phyloP scores from a whole-genome alignment of 2,329 filamentous ascomycete species.

The Alternaria incomplexa region DNA sequence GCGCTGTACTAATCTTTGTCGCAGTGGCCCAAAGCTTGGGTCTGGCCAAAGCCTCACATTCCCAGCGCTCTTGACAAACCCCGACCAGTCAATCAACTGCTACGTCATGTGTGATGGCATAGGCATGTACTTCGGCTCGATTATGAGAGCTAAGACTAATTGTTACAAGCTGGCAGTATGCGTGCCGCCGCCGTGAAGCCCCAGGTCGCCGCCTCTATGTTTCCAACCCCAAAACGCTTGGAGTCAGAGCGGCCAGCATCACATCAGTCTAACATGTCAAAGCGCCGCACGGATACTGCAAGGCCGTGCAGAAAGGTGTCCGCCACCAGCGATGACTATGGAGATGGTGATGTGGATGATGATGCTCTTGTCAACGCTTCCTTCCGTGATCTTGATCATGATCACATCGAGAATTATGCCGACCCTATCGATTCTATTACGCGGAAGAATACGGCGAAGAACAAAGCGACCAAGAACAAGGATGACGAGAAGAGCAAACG shows the following conservation, averaged over 20 bases:
- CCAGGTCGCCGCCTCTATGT: slow-evolving; percentile 55
- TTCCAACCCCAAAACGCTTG: slow-evolving; percentile 40
- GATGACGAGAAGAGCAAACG: background rate
- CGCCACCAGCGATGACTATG: slow-evolving; percentile 56
- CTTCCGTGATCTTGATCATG: slow-evolving; percentile 50
- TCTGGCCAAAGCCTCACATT: slow-evolving; percentile 67
- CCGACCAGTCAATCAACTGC: slow-evolving; percentile 67
- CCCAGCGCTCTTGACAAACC: slow-evolving; percentile 60
- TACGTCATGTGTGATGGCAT: slow-evolving; percentile 86
- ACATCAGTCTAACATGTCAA: slow-evolving; percentile 38
- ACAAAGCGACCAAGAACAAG: slow-evolving; percentile 15
- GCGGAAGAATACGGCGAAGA: slow-evolving; percentile 28
- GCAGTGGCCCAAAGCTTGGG: slow-evolving; percentile 70
- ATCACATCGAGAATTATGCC: slow-evolving; percentile 60
- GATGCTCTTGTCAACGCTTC: slow-evolving; percentile 58
- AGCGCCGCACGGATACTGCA: slow-evolving; percentile 29
- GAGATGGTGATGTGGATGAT: slow-evolving; percentile 60
- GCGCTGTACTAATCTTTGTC: slow-evolving; percentile 31
- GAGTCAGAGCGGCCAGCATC: slow-evolving; percentile 21
- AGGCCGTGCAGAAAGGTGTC: slow-evolving; percentile 13
- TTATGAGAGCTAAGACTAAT: slow-evolving; percentile 5
- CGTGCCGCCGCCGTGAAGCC: slow-evolving; percentile 60
- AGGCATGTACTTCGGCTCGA: slow-evolving; percentile 52
- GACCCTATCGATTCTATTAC: slow-evolving; percentile 29
- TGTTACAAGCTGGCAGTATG: slow-evolving; percentile 60